Evolutionary conservation across 192 early-diverging fungal species (phyloP).

Genomic region (Coemansia javaensis): DNA sequence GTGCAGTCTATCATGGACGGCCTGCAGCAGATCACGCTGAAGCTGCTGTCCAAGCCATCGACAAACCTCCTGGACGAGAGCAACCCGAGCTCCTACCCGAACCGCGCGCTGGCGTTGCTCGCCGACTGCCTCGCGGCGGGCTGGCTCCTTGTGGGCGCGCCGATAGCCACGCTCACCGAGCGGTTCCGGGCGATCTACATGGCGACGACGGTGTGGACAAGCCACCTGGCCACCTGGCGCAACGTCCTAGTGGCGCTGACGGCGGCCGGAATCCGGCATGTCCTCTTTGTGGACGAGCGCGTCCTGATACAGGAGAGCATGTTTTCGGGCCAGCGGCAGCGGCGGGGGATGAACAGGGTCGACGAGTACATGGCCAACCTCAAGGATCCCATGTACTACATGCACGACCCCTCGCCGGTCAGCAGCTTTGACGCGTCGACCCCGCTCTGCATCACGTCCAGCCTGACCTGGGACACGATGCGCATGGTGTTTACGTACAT

Average conservation of each 20-base stretch:
- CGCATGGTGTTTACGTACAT: slow-evolving; percentile 20
- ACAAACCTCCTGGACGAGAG: slow-evolving; percentile 5
- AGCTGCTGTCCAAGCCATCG: slow-evolving; percentile 15
- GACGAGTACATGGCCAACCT: slow-evolving; percentile 27
- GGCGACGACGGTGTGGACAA: slow-evolving; percentile 22
- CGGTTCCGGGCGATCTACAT: slow-evolving; percentile 15
- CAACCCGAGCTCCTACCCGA: slow-evolving; percentile 16
- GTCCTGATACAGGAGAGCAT: slow-evolving; percentile 45
- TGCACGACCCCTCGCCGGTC: not conserved
- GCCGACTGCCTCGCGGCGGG: slow-evolving; percentile 32
- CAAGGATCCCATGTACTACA: slow-evolving; percentile 10
- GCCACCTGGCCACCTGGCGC: slow-evolving; percentile 39
- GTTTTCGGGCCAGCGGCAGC: slow-evolving; percentile 43
- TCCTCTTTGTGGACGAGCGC: slow-evolving; percentile 38
- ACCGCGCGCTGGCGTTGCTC: slow-evolving; percentile 29
- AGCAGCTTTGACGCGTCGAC: slow-evolving; percentile 21
- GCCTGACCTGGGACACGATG: slow-evolving; percentile 30
- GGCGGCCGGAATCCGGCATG: slow-evolving; percentile 33
- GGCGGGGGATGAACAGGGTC: slow-evolving; percentile 33
- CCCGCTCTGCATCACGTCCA: slow-evolving; percentile 35
- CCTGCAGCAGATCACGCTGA: slow-evolving; percentile 10
- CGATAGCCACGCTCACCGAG: not conserved
- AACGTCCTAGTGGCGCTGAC: slow-evolving; percentile 39
- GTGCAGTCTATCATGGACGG: slow-evolving; percentile 14
- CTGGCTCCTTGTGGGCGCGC: slow-evolving; percentile 16